These are phyloP conservation scores for Alternaria hordeiaustralica DNA, from an alignment of 2,329 filamentous ascomycete species.

Conservation along the genomic window DNA sequence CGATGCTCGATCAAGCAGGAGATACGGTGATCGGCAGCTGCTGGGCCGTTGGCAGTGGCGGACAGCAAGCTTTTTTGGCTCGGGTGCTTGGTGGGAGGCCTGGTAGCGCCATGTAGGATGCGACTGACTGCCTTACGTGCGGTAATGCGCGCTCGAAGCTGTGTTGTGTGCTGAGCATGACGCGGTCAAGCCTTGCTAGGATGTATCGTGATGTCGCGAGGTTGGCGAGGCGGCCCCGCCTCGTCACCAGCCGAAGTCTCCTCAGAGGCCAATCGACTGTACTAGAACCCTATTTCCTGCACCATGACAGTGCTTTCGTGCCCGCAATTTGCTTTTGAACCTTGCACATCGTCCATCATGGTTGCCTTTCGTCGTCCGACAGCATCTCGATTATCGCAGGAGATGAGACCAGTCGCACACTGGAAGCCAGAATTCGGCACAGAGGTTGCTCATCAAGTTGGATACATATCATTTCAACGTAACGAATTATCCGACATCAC, in stretches of 20 bases:
- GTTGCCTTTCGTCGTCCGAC: background rate
- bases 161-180: background rate
- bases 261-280: background rate
- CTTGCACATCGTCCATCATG: background rate
- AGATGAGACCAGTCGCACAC: background rate
- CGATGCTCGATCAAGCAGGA: conserved; percentile 35
- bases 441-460: background rate
- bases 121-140: background rate
- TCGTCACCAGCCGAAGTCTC: background rate
- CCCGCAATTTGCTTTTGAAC: background rate
- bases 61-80: conserved; percentile 15
- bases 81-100: background rate
- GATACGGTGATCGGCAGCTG: conserved; percentile 25
- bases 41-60: conserved; percentile 14
- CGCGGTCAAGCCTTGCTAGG: background rate
- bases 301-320: background rate
- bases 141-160: background rate
- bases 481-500: background rate
- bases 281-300: background rate
- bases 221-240: background rate
- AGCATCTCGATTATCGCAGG: background rate
- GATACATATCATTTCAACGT: background rate
- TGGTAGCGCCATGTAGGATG: background rate
- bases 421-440: background rate
- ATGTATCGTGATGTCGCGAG: background rate